These are phyloP conservation scores for Acanthamoeba lugdunensis DNA, from an alignment of 208 protist genomes.

Conservation along the genomic window DNA sequence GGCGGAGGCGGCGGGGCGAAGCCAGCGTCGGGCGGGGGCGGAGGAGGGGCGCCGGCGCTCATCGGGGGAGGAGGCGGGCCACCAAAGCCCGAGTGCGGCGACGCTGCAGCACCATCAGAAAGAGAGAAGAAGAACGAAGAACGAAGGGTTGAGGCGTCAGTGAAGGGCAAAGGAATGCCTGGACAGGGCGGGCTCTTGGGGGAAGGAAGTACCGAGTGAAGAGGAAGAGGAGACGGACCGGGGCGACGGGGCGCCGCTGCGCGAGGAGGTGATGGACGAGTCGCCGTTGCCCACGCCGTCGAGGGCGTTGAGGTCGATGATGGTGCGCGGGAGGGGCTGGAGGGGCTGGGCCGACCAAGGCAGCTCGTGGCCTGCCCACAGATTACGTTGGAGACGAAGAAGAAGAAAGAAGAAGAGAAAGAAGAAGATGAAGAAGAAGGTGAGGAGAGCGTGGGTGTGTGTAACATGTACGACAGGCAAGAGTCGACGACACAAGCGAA, in stretches of 20 bases:
- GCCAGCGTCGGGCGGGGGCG: constrained; percentile 7
- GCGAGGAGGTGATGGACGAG: neutral
- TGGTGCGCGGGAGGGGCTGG: neutral
- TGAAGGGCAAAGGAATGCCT: no score
- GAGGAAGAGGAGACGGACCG: neutral
- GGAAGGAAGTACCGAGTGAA: no score
- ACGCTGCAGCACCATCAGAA: neutral
- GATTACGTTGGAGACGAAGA: neutral
- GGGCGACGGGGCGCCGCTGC: neutral
- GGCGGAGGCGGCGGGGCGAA: constrained; percentile 5
- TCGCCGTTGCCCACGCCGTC: constrained; percentile 51
- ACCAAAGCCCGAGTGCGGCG: neutral
- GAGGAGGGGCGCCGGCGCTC: neutral
- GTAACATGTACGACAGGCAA: neutral
- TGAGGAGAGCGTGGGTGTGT: neutral
- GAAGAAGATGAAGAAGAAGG: neutral
- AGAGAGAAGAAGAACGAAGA: neutral
- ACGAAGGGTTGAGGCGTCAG: no score
- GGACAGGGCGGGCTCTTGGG: no score
- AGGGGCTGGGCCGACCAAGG: constrained; percentile 63
- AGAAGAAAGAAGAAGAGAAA: neutral
- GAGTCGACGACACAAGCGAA: no score
- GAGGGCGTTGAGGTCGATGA: constrained; percentile 66
- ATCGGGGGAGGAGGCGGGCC: constrained; percentile 24
- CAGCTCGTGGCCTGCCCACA: constrained; percentile 15